A percentile compares a stretch with the other conserved stretches of the same genome.
Conservation (phyloP, 805 yeast genomes). For the Metschnikowia reukaufii region DNA sequence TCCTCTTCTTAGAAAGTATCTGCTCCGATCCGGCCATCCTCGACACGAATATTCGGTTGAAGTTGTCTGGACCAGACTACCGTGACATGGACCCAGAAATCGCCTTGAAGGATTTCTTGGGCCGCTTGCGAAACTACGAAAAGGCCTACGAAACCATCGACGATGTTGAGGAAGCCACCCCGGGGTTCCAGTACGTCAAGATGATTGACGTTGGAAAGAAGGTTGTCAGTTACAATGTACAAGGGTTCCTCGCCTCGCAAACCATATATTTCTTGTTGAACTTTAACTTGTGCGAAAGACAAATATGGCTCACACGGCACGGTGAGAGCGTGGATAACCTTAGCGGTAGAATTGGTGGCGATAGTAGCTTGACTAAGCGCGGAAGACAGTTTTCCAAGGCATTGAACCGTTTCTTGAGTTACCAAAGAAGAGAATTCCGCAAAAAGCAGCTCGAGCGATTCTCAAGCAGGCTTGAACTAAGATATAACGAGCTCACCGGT, state of each 20-base stretch:
- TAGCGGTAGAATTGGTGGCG: slow-evolving; percentile 88
- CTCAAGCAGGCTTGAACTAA: slow-evolving; percentile 45
- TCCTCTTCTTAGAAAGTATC: slow-evolving; percentile 80
- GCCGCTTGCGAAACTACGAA: slow-evolving; percentile 79
- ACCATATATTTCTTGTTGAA: slow-evolving; percentile 80
- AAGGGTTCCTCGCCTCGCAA: slow-evolving; percentile 86
- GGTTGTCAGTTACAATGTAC: slow-evolving; percentile 87
- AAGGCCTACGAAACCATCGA: slow-evolving; percentile 89
- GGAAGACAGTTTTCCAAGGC: slow-evolving; percentile 76
- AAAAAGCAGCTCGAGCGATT: slow-evolving; percentile 56
- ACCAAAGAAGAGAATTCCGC: slow-evolving; percentile 69
- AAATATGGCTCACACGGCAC: slow-evolving; percentile 92
- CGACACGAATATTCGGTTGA: slow-evolving; percentile 79
- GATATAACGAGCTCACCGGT: slow-evolving; percentile 34
- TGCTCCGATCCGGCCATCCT: slow-evolving; percentile 79
- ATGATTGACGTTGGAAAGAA: slow-evolving; percentile 96
- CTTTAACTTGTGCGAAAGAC: slow-evolving; percentile 86
- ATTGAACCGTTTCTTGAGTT: slow-evolving; percentile 68
- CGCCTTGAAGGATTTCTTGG: slow-evolving; percentile 77
- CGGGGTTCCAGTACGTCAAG: slow-evolving; percentile 78
- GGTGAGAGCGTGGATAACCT: slow-evolving; percentile 91
- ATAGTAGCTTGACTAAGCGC: slow-evolving; percentile 73
- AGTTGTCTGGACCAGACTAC: slow-evolving; percentile 92
- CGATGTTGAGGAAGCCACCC: slow-evolving; percentile 67
- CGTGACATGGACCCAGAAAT: slow-evolving; percentile 75